Percentiles rank a stretch among this genome's conserved stretches.
phyloP scores from a whole-genome alignment of 2,329 filamentous ascomycete genomes.

The Phyllosticta capitalensis region DNA sequence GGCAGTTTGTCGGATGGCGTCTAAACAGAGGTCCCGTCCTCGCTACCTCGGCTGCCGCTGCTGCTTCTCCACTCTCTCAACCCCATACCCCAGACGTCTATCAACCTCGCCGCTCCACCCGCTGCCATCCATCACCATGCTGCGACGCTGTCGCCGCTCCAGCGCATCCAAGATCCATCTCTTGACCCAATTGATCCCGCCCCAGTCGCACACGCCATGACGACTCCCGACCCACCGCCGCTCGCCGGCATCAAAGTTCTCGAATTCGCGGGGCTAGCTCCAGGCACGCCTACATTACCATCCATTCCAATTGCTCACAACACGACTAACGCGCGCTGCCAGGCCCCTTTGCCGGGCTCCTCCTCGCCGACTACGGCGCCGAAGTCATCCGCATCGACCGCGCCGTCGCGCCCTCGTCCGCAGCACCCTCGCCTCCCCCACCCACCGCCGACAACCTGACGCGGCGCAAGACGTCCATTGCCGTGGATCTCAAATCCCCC shows the following conservation, averaged over 20 bases:
- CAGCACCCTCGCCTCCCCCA: constrained; percentile 27
- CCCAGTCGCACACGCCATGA: neutral
- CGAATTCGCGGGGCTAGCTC: constrained; percentile 55
- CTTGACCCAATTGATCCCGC: neutral
- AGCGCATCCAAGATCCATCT: neutral
- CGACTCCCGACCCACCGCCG: constrained; percentile 30
- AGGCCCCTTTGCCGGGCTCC: constrained; percentile 82
- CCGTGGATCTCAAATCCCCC: constrained; percentile 65
- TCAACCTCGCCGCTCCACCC: neutral
- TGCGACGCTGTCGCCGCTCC: neutral
- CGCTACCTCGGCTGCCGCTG: constrained; percentile 7
- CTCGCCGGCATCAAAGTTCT: constrained; percentile 52
- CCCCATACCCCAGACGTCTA: constrained; percentile 1
- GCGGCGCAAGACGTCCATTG: constrained; percentile 70
- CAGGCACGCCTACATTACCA: constrained; percentile 31
- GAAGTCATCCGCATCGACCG: constrained; percentile 79
- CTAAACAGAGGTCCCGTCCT: too few species aligned
- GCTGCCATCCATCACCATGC: neutral
- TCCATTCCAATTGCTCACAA: neutral
- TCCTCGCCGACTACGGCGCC: constrained; percentile 79
- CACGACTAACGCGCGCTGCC: constrained; percentile 4
- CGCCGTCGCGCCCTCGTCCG: constrained; percentile 31
- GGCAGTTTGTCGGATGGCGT: neutral
- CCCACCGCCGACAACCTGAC: constrained; percentile 63
- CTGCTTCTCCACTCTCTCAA: neutral